Base-by-base conservation (phyloP, 164 flowering plant genomes). In the Nelumbo lutea region DNA sequence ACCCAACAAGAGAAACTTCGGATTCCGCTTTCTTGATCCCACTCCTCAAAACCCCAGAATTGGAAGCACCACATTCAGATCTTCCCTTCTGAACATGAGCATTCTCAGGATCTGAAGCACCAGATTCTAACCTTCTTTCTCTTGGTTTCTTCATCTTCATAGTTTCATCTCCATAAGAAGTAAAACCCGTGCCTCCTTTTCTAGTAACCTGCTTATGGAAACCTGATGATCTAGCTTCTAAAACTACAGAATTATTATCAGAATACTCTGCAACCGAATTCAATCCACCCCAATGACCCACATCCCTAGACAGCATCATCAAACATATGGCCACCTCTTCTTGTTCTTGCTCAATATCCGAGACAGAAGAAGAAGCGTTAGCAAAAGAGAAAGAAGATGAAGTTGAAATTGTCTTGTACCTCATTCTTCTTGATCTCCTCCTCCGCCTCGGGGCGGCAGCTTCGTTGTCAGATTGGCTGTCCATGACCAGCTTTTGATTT, bases 291-390 rank as follows among this genome's bases (percentile, higher is more conserved):
- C 83, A 72, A 41, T 67, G 57, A 4, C 85, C 72, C 6, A 82
- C 79, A 73, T 89, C 98, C 75, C 84, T 86, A 46, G 98, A 93
- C 65, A 93, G 63, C 96, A 93, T 79, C 90, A 93, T 84, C 83
- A 93, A 83, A 72, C 87, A 82, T 73, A 81, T 78, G 63, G 98
- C 98, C 13, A 83, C 83, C 56, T 88, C 96, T 75, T 87, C 90
- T 70, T 83, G 88, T 46, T 87, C 96, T 68, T 82, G 87, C 76
- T 89, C 91, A 61, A 81, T 77, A 70, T 80, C 95, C 67, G 87
- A 86, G 70, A 69, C 86, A 67, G 82, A 79, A 7, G 86, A 81
- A 60, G 82, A 75, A 46, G 80, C 80, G 78, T 82, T 80, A 14
- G 76, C 75, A 43, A 73, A 51, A 58, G 80, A 72, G 15, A 69